Evolutionary conservation across 2,329 filamentous ascomycete genomes (phyloP).

Genomic region (Nemania serpens): DNA sequence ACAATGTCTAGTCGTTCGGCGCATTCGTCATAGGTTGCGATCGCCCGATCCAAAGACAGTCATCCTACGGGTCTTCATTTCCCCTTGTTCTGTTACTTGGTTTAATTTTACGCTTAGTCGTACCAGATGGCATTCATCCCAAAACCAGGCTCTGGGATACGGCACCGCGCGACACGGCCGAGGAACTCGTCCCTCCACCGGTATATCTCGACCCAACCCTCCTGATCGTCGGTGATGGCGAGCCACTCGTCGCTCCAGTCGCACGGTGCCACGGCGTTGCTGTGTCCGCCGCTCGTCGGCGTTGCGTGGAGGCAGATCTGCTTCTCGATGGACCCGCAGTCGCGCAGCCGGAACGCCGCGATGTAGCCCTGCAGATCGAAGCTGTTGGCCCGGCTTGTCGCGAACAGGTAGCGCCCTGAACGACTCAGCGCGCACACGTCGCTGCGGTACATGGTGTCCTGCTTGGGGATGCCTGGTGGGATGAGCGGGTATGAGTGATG

Average conservation of each 20-base stretch:
- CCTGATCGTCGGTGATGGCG: constrained; percentile 87
- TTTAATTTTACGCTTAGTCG: constrained; percentile 53
- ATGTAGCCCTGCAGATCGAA: constrained; percentile 81
- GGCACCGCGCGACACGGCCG: constrained; percentile 74
- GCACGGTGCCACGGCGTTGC: constrained; percentile 83
- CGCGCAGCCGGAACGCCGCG: constrained; percentile 73
- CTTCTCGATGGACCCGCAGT: constrained; percentile 71
- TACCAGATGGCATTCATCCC: constrained; percentile 98
- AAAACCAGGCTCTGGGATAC: constrained; percentile 85
- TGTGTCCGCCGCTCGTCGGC: constrained; percentile 84
- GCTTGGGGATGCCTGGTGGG: constrained; percentile 67
- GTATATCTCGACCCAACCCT: constrained; percentile 87
- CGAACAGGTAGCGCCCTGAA: constrained; percentile 78
- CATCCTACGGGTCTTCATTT: background rate
- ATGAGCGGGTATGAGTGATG: constrained; percentile 78
- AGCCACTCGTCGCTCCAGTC: constrained; percentile 87
- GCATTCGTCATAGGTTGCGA: too few relatives aligned
- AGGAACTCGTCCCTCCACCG: constrained; percentile 83
- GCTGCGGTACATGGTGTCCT: constrained; percentile 73
- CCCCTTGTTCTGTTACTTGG: background rate
- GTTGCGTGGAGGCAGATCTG: constrained; percentile 85
- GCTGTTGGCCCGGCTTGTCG: constrained; percentile 79
- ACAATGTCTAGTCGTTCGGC: too few relatives aligned
- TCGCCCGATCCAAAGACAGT: too few relatives aligned
- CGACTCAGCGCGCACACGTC: constrained; percentile 78